Percentiles rank a stretch among this genome's conserved stretches.
phyloP scores from a whole-genome alignment of 192 early-diverging fungal species.

The Funneliformis geosporum region DNA sequence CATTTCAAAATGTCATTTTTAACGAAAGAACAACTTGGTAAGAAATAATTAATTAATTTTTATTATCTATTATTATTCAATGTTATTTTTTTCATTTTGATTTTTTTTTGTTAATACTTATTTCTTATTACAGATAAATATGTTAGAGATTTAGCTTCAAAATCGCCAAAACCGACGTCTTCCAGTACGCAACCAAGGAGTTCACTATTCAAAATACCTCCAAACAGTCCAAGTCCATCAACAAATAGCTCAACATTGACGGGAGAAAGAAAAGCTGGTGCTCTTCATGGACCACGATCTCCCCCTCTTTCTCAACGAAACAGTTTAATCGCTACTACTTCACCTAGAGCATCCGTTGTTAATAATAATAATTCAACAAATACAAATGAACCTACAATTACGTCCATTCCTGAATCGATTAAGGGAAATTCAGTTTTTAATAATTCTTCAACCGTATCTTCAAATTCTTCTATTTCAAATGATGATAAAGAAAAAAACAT shows the following conservation, averaged over 20 bases:
- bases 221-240: conserved; percentile 1
- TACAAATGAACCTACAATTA: neutral
- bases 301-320: neutral
- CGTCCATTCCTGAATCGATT: neutral
- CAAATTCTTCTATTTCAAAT: neutral
- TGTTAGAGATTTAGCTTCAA: conserved; percentile 14
- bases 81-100: neutral
- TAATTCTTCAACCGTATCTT: neutral
- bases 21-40: conserved; percentile 28
- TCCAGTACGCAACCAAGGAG: neutral
- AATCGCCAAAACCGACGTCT: neutral
- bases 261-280: neutral
- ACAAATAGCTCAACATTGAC: neutral
- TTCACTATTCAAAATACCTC: neutral
- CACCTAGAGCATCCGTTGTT: neutral
- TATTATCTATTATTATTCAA: too few relatives aligned
- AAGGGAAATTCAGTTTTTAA: neutral
- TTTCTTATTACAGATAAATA: conserved; percentile 16
- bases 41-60: too few relatives aligned
- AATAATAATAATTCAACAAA: neutral
- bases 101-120: neutral
- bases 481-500: conserved; percentile 1
- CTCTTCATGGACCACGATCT: neutral
- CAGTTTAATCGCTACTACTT: neutral
- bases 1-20: conserved; percentile 14